Base-by-base conservation (phyloP, 805 yeast species). In the Scheffersomyces coipomensis region DNA sequence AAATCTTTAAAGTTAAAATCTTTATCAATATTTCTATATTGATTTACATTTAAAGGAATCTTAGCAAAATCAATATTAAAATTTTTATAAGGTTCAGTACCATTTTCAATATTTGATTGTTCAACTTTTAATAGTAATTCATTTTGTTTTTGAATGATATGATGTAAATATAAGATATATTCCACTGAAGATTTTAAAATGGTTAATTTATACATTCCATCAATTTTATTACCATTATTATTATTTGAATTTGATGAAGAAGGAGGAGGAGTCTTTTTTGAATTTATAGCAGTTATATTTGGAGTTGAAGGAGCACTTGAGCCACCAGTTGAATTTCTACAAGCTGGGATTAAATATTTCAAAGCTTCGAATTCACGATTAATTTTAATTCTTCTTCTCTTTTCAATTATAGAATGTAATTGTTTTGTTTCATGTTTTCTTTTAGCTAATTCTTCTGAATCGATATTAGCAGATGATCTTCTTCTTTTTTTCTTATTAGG, bases 361-460 rank as follows among this genome's bases (percentile, higher is more conserved):
- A 87, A 71, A 1, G 90, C 88, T 55, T 85, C 93, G 55, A 85
- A 87, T 59, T 87, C 93, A 38, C 89, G 68, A 58, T 87, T 87
- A 71, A 87, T 84, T 54, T 85, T 84, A 37, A 83, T 76, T 44
- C 95, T 66, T 48, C 95, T 71, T 50, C 86, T 76, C 52, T 87
- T 83, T 58, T 87, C 95, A 43, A 87, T 87, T 29, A 84, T 81
- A 2, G 89, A 81, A 57, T 87, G 95, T 29, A 68, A 56, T 48
- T 68, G 74, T 43, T 68, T 69, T 1, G 73, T 69, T 47, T 69
- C 75, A 32, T 58, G 55, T 39, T 61, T 64, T n/a, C 75, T 45
- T 48, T 64, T 61, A 11, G 66, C 69, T 39, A 68, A 53, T 44
- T 69, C 75, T 35, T 65, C 67, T 25, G 66, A 60, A 38, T 67